Base-by-base conservation (phyloP, 1,139 yeast genomes). In the Suhomyces kunorum region DNA sequence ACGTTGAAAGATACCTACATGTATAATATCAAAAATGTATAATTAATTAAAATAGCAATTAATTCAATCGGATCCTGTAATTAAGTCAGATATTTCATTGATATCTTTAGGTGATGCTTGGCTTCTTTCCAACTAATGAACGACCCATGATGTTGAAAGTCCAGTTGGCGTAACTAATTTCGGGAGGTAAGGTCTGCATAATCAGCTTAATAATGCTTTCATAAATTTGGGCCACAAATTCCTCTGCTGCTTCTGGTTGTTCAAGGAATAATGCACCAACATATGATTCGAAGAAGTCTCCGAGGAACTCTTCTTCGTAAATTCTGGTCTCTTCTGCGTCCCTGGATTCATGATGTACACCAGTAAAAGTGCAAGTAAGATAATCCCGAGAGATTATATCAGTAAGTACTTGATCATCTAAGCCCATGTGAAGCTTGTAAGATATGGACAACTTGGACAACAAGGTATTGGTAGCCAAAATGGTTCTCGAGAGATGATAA, bases 221-320 rank as follows among this genome's bases (percentile, higher is more conserved):
- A 41, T 66, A 71, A 13, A 71, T 61, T 30, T 58, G 59, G 30
- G 56, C 53, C 15, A 71, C 64, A 59, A 69, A 71, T 16, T 43
- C 36, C 41, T 63, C 64, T 0, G 76, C 75, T 4, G 56, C 63
- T 5, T 55, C 57, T 1, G 75, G 75, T 45, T 59, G 70, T 46
- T 70, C 75, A 25, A 69, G 47, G 36, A 62, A 64, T 32, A 71
- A 56, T 0, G 76, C 73, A n/a, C 75, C 76, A 24, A 70, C 68
- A 40, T 71, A 71, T 33, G 66, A 67, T 46, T 71, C 76, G 42
- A 71, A 71, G 47, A 66, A 71, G 43, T 71, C 76, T 4, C 71
- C 76, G 26, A 71, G 53, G 39, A 71, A 68, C 43, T 71, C 76
- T 42, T 71, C 75, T 43, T 71, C 75, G 47, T 67, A 71, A 16